Evolutionary conservation across 495 filamentous ascomycete species (phyloP), one percentile per base, ranked within the genome.

Genomic region (Aspergillus wentii): DNA sequence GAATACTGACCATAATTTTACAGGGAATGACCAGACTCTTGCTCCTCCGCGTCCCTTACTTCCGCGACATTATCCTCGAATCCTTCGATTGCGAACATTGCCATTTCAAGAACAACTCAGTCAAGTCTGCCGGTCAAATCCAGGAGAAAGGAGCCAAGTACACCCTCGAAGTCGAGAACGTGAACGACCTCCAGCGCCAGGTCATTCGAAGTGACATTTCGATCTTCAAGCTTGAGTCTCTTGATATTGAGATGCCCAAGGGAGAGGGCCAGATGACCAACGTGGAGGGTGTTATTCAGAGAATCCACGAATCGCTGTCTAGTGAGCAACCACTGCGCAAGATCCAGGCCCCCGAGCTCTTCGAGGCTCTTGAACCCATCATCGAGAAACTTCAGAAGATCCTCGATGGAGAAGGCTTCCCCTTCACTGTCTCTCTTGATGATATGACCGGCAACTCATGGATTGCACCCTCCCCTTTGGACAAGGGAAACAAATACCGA

Each of bases 361-460:
- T 80, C 52, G 68, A 78, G 30, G 85, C 92, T 56, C 72, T 98
- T 25, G 75, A 77, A 22, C 76, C 74, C 19, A 72, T 96, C 33
- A 79, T 94, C 41, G 54, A 71, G 16, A 83, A 78, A 35, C 71
- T 89, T 1, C 63, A 76, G 39, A 73, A 79, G 17, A 94, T 95
- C 74, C 55, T 91, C 13, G 74, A 75, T 8, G 79, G 86, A 10
- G 69, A 78, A 7, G 74, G 69, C 2, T 90, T 91, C 53, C 92
- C 94, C n/a, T 95, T 97, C 69, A 79, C 83, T 5, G 63, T 97
- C 21, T 78, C 75, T 8, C 57, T 95, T 21, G 87, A 99, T 57
- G 92, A 99, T 50, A 85, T 85, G 2, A 85, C 89, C 3, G 92
- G 92, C n/a, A 99, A 99, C 70, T 94, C 87, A 3, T 97, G 86